Evolutionary conservation across 352 stramenopile genomes (phyloP).

Genomic region (Globisporangium solare): DNA sequence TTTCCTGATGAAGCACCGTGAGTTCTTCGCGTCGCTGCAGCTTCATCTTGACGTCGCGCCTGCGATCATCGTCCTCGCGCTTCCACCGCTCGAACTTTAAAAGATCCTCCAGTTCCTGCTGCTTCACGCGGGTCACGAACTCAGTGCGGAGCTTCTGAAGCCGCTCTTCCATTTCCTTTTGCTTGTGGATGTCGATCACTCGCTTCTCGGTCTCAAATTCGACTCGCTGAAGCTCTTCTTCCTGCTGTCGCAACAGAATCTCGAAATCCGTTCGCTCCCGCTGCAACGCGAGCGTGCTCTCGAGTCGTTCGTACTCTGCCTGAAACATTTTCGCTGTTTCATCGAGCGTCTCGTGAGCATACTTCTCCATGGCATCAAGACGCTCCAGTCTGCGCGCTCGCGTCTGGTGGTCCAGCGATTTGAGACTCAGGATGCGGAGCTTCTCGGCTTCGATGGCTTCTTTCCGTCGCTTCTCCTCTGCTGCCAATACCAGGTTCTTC

Average conservation of each 20-base stretch:
- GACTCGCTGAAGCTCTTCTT: slow-evolving; percentile 72
- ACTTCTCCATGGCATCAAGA: slow-evolving; percentile 52
- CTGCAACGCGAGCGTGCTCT: slow-evolving; percentile 44
- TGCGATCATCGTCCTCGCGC: slow-evolving; percentile 53
- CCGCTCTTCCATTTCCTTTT: slow-evolving; percentile 59
- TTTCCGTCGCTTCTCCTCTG: slow-evolving; percentile 57
- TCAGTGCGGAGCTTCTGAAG: slow-evolving; percentile 60
- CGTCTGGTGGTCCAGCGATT: slow-evolving; percentile 70
- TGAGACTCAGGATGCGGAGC: slow-evolving; percentile 55
- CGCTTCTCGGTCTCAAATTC: slow-evolving; percentile 70
- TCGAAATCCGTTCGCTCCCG: slow-evolving; percentile 68
- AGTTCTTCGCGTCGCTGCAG: slow-evolving; percentile 37
- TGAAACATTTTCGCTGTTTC: slow-evolving; percentile 57
- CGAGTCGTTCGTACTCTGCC: slow-evolving; percentile 52
- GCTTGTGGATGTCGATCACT: slow-evolving; percentile 51
- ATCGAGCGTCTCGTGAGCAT: slow-evolving; percentile 57
- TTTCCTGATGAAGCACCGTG: slow-evolving; percentile 44
- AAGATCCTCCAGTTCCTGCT: slow-evolving; percentile 69
- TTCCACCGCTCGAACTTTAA: slow-evolving; percentile 74
- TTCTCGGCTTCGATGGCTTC: slow-evolving; percentile 63
- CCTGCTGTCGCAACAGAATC: slow-evolving; percentile 56
- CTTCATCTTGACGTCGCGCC: slow-evolving; percentile 23
- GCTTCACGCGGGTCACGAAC: slow-evolving; percentile 64
- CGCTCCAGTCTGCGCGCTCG: slow-evolving; percentile 55
- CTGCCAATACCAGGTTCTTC: slow-evolving; percentile 42